Conservation (phyloP, 306 rosid genomes). For the Bauhinia variegata region DNA sequence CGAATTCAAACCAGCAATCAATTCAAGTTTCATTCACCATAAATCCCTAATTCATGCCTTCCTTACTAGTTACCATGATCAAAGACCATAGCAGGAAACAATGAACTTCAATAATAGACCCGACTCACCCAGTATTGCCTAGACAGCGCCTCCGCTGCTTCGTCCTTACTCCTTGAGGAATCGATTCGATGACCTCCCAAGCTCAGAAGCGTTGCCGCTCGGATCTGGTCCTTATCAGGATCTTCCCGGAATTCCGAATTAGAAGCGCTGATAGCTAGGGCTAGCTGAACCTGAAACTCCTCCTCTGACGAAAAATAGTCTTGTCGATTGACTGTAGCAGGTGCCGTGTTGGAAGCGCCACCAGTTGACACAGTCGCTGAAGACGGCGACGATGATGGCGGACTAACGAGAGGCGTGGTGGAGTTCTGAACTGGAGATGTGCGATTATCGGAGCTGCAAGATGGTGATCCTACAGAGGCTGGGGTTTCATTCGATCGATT, state of each 20-base stretch:
- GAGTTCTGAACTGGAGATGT: conserved; percentile 38
- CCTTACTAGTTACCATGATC: conserved; percentile 21
- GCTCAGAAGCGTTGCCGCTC: conserved; percentile 81
- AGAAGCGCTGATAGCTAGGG: conserved; percentile 97
- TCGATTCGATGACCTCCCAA: conserved; percentile 68
- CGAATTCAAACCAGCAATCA: conserved; percentile 2
- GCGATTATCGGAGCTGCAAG: conserved; percentile 59
- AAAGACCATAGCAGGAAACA: neutral
- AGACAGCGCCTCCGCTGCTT: conserved; percentile 71
- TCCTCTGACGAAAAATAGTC: conserved; percentile 90
- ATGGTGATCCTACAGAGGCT: conserved; percentile 41
- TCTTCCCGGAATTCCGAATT: conserved; percentile 78
- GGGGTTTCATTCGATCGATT: conserved; percentile 69
- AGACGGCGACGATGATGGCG: conserved; percentile 56
- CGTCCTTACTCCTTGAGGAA: conserved; percentile 51
- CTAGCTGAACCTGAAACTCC: conserved; percentile 96
- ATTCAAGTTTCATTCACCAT: neutral
- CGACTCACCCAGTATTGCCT: conserved; percentile 95
- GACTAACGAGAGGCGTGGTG: conserved; percentile 47
- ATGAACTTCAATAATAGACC: neutral
- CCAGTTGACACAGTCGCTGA: conserved; percentile 24
- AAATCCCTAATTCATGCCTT: conserved; percentile 29
- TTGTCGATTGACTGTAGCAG: conserved; percentile 45
- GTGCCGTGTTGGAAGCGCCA: conserved; percentile 10
- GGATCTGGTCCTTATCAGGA: conserved; percentile 97